Evolutionary conservation across 495 filamentous ascomycete species (phyloP), one percentile per base, ranked within the genome.

Genomic region (Pseudoneurospora amorphoporcata): DNA sequence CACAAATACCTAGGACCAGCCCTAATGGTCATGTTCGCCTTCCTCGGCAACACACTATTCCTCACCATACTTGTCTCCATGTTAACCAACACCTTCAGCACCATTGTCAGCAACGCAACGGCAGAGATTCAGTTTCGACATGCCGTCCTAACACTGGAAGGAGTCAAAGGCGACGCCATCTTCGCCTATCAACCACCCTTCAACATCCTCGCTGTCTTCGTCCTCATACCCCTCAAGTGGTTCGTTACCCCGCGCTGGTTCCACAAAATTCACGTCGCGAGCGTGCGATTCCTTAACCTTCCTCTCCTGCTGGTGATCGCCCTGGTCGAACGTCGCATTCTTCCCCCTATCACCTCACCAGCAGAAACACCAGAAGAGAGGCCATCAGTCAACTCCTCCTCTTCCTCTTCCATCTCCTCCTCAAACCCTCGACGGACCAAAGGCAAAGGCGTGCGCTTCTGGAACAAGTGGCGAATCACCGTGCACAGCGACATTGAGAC

Each of bases 11-110:
- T 92, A 4, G 91, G 91, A 0, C 91, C 91, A 7, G 83, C 86
- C 37, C 77, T 93, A 39, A 92, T 93, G 89, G 83, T 92, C 68
- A 83, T 88, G 12, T 93, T 92, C 74, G 88, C 91, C 12, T 91
- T 92, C 76, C 82, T 93, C 10, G 91, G 91, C 68, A 92, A 93
- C 79, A 93, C 91, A 0, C 84, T 93, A 72, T 92, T 93, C 81
- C 84, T 93, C 37, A 92, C 91, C 16, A 90, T 93, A 61, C 84
- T 93, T 4, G 90, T 93, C 2, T 91, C 91, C 19, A 92, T 92
- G 87, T 84, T 93, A 3, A 89, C 86, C 61, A 91, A 89, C 69
- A 92, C 91, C 1, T 93, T 92, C 74, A 83, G 87, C 70, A 90
- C 85, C 42, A 89, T 93, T 69, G 87, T 88, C 9, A 80, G 81